phyloP scores from a whole-genome alignment of 345 rosid genomes.

The Populus pruinosa region DNA sequence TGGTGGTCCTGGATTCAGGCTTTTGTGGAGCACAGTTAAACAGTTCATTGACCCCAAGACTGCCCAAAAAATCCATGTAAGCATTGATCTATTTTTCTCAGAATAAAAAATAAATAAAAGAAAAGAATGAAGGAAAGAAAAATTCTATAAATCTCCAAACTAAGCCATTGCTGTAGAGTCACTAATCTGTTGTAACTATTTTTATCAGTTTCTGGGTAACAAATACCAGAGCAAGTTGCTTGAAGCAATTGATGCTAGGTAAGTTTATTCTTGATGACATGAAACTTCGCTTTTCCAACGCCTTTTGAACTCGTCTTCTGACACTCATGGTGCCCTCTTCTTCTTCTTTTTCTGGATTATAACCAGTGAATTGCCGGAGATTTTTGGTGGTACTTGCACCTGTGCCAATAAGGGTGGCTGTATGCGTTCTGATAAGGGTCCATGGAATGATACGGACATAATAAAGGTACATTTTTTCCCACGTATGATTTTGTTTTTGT shows the following conservation, averaged over 20 bases:
- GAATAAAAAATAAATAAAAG: too few species aligned
- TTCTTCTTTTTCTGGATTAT: slow-evolving; percentile 2
- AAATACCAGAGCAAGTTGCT: slow-evolving; percentile 90
- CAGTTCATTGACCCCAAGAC: slow-evolving; percentile 87
- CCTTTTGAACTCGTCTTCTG: background rate
- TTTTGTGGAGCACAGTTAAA: slow-evolving; percentile 80
- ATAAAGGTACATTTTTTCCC: slow-evolving; percentile 41
- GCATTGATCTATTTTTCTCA: background rate
- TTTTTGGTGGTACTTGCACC: slow-evolving; percentile 83
- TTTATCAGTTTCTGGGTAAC: slow-evolving; percentile 75
- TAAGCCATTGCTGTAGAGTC: background rate
- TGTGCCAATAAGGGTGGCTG: slow-evolving; percentile 90
- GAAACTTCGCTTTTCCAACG: background rate
- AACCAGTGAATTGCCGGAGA: slow-evolving; percentile 79
- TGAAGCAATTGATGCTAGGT: slow-evolving; percentile 76
- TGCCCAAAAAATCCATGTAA: slow-evolving; percentile 78
- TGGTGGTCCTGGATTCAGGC: slow-evolving; percentile 89
- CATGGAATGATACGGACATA: slow-evolving; percentile 82
- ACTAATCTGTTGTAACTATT: slow-evolving; percentile 15
- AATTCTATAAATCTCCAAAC: background rate
- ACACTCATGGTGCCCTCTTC: background rate
- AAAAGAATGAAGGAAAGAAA: too few species aligned
- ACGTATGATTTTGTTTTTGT: background rate
- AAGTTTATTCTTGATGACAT: slow-evolving; percentile 13
- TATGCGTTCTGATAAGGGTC: slow-evolving; percentile 93